Base-by-base conservation (phyloP, 192 early-diverging fungal genomes). In the Coemansia sp. region DNA sequence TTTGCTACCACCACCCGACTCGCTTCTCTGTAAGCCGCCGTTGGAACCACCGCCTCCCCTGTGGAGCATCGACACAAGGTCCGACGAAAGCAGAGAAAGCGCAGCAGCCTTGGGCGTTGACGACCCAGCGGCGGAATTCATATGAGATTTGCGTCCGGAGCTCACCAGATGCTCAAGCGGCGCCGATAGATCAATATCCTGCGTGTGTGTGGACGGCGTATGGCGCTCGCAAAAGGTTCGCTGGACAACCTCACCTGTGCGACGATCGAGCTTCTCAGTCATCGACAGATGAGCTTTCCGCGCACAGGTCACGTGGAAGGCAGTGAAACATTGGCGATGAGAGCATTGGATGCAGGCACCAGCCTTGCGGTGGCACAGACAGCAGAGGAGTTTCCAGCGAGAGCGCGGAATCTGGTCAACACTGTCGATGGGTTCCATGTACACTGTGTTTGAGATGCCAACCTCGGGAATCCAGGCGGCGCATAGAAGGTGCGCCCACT, bases 351-450 rank as follows among this genome's bases (percentile, higher is more conserved):
- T 98, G 54, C 93, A 95, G 0, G 95, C 95, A 8, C 98, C 98
- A 54, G 80, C 84, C 22, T 83, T 81, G 19, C 88, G 82, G 46
- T 90, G 87, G 76, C 98, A 99, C 22, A 99, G 86, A 65, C 92
- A 92, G 72, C 98, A 98, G 13, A 78, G 79, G 66, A 98, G 77
- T 49, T 82, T 87, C 95, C 94, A 98, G 45, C 96, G 86, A 48
- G 90, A 92, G 40, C 87, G 85, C 9, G 96, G 98, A 26, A 99
- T 91, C 63, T 88, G 87, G 21, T 95, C 92, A 9, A 99, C 87
- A 65, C 91, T 87, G 71, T 96, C 96, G 61, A 99, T 94, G 0
- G 98, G 98, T 67, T 99, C 98, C 98, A 99, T 99, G 68, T 95
- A 94, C 3, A 92, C 93, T 8, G 88, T 74, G 75, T 99, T 99